Conservation (phyloP, 2,329 filamentous ascomycete genomes). For the Aspergillus puulaauensis region DNA sequence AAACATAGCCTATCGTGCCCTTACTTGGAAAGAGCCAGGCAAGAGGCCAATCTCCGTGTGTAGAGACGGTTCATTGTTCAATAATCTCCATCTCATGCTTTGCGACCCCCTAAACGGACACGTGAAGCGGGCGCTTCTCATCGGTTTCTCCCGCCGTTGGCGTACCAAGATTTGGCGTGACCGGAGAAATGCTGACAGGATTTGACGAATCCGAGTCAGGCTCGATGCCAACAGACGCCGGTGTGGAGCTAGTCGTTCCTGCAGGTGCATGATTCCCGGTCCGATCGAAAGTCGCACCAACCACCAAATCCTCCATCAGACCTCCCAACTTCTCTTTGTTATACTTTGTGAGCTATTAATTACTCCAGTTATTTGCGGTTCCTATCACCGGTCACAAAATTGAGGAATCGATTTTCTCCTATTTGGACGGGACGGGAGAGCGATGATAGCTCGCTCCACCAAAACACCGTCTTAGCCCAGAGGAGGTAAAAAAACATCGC, state of each 20-base stretch:
- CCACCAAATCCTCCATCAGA: conserved; percentile 1
- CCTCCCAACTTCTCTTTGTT: not conserved
- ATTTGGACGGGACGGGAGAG: not conserved
- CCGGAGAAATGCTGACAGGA: conserved; percentile 16
- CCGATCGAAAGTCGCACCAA: conserved; percentile 7
- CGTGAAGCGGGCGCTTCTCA: conserved; percentile 15
- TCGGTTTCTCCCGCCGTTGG: conserved; percentile 19
- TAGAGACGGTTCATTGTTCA: not conserved
- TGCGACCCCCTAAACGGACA: not conserved
- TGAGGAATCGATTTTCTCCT: not conserved
- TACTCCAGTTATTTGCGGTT: not conserved
- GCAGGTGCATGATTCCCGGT: conserved; percentile 5
- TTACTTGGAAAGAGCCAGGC: not conserved
- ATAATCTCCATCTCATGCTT: not conserved
- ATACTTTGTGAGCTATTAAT: conserved; percentile 2
- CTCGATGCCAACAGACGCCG: conserved; percentile 4
- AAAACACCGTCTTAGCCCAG: not conserved
- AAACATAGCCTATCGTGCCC: not conserved
- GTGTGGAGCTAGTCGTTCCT: conserved; percentile 7
- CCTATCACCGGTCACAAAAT: not conserved
- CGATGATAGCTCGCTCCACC: not conserved
- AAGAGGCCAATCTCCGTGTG: not conserved
- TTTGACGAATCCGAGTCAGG: conserved; percentile 14
- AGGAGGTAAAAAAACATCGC: no score
- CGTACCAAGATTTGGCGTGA: conserved; percentile 21